These are phyloP conservation scores for Phytopythium aichiense DNA, from an alignment of 352 stramenopile species.

Conservation along the genomic window DNA sequence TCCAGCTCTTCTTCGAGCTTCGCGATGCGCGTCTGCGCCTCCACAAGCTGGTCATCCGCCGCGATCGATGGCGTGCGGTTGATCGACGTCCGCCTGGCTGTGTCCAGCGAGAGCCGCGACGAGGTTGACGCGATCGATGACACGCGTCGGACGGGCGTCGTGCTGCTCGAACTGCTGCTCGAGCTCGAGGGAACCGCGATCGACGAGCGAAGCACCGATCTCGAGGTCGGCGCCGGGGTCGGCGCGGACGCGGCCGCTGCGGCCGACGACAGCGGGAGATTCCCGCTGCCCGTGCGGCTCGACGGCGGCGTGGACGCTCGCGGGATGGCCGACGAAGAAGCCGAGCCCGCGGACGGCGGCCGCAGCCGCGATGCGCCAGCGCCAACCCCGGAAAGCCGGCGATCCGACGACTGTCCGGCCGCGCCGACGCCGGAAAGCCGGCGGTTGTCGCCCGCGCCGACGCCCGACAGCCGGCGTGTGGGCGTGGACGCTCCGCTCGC, in stretches of 20 bases:
- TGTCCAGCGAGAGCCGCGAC: constrained; percentile 27
- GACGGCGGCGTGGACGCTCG: neutral
- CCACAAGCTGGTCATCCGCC: constrained; percentile 42
- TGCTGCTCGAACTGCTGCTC: constrained; percentile 6
- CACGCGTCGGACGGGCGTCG: constrained; percentile 10
- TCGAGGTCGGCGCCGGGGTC: constrained; percentile 5
- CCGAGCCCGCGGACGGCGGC: constrained; percentile 5
- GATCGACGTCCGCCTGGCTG: constrained; percentile 7
- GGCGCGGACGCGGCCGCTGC: constrained; percentile 14
- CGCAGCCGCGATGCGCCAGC: constrained; percentile 1
- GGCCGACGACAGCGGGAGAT: constrained; percentile 2
- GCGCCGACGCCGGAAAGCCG: constrained; percentile 25
- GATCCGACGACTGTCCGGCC: neutral
- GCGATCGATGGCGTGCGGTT: constrained; percentile 11
- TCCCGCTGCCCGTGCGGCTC: constrained; percentile 3
- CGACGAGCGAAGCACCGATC: constrained; percentile 11
- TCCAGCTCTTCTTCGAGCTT: constrained; percentile 70
- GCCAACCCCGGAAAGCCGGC: constrained; percentile 5
- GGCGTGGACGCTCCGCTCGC: neutral
- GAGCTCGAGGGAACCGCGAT: constrained; percentile 8
- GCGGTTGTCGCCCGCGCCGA: constrained; percentile 19
- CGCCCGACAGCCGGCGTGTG: constrained; percentile 5
- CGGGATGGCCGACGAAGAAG: constrained; percentile 10
- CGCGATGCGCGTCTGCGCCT: constrained; percentile 42
- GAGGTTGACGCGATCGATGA: constrained; percentile 6